phyloP scores from a whole-genome alignment of 2,329 filamentous ascomycete genomes.

The Aspergillus fructus region DNA sequence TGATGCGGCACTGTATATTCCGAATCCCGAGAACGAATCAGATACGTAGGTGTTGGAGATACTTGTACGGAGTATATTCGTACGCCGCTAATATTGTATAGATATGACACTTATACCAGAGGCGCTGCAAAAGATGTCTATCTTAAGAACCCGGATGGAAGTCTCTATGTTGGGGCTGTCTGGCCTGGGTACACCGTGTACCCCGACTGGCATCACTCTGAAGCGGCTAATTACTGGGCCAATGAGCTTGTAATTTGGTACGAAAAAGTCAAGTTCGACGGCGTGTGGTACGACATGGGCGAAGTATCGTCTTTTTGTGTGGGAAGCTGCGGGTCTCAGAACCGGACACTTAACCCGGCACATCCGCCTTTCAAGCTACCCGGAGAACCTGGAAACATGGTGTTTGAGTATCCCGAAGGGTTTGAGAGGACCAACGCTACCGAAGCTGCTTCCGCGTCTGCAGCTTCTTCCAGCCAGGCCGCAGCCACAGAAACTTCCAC shows the following conservation, averaged over 20 bases:
- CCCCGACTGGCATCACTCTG: constrained; percentile 60
- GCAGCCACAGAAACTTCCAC: constrained; percentile 35
- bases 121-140: constrained; percentile 52
- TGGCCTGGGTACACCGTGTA: constrained; percentile 63
- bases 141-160: constrained; percentile 55
- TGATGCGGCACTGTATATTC: constrained; percentile 67
- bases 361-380: constrained; percentile 66
- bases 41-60: constrained; percentile 55
- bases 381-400: constrained; percentile 61
- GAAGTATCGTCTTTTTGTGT: constrained; percentile 66
- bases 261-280: constrained; percentile 54
- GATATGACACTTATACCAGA: constrained; percentile 53
- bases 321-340: constrained; percentile 68
- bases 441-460: constrained; percentile 61
- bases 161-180: constrained; percentile 54
- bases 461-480: constrained; percentile 54
- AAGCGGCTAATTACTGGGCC: constrained; percentile 60
- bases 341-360: constrained; percentile 65
- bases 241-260: constrained; percentile 54
- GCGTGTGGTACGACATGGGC: constrained; percentile 62
- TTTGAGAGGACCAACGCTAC: constrained; percentile 69
- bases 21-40: constrained; percentile 66
- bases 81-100: constrained; percentile 7
- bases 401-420: constrained; percentile 65
- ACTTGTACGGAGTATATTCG: constrained; percentile 10